phyloP scores from a whole-genome alignment of 129 eudicot species.

The Chrysanthemum makinoi region DNA sequence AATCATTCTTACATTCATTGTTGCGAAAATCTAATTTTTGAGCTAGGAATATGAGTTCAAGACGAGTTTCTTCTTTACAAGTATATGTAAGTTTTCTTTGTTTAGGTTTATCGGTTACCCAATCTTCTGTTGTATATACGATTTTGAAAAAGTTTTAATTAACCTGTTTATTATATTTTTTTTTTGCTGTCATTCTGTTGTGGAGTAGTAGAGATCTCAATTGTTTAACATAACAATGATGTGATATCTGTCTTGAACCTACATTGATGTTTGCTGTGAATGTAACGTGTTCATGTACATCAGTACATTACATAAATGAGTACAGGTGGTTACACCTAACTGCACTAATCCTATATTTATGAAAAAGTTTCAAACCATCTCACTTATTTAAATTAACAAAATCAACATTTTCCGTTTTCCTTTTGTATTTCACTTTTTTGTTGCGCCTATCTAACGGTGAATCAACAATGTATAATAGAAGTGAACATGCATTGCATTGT shows the following conservation, averaged over 20 bases:
- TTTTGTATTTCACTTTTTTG: too few relatives aligned
- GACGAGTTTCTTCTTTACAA: conserved; percentile 23
- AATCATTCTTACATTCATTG: conserved; percentile 40
- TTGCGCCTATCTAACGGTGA: too few relatives aligned
- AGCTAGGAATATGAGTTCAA: conserved; percentile 38
- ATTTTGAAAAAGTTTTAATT: conserved; percentile 26
- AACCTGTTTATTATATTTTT: conserved; percentile 24
- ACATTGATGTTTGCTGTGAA: too few relatives aligned
- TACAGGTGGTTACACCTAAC: too few relatives aligned
- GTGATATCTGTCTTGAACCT: background rate
- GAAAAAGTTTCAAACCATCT: too few relatives aligned
- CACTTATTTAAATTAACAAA: too few relatives aligned
- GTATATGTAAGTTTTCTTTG: background rate
- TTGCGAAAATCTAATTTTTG: conserved; percentile 31
- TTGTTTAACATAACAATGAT: background rate
- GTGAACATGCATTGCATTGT: too few relatives aligned
- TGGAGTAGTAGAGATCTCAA: background rate
- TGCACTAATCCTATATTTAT: too few relatives aligned
- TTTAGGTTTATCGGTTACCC: conserved; percentile 22
- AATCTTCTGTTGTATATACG: conserved; percentile 37
- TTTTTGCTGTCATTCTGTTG: background rate
- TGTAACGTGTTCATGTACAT: too few relatives aligned
- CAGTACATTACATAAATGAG: too few relatives aligned
- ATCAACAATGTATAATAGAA: too few relatives aligned
- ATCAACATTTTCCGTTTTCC: too few relatives aligned